These are phyloP conservation scores for Eucalyptus tenuipes DNA, from an alignment of 345 rosid species.

Conservation along the genomic window DNA sequence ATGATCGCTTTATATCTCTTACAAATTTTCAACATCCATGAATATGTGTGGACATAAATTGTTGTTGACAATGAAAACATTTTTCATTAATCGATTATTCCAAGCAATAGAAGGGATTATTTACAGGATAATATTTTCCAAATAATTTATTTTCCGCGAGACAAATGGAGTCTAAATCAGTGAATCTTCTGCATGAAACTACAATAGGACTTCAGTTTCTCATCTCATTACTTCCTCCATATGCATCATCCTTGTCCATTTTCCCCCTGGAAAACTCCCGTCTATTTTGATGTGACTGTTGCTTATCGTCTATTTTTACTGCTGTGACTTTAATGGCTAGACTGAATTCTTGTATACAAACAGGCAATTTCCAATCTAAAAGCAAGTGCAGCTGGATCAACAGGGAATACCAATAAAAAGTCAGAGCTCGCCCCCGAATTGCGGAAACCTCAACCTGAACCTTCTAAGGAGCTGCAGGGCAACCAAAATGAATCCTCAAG, in stretches of 20 bases:
- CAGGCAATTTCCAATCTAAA: conserved; percentile 56
- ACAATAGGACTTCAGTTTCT: neutral
- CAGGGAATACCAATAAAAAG: conserved; percentile 5
- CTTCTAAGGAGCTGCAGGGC: neutral
- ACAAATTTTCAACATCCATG: neutral
- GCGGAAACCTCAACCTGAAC: neutral
- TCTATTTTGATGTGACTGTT: neutral
- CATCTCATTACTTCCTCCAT: neutral
- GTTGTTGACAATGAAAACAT: neutral
- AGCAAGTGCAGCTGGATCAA: conserved; percentile 45
- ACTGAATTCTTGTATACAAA: neutral
- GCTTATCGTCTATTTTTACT: neutral
- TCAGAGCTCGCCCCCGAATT: neutral
- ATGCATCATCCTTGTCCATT: neutral
- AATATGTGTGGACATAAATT: neutral
- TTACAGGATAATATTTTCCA: neutral
- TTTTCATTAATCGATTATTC: neutral
- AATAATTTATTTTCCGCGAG: neutral
- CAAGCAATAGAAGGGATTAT: neutral
- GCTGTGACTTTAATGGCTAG: neutral
- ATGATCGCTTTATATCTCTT: neutral
- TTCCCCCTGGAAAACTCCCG: neutral
- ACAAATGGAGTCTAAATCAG: neutral
- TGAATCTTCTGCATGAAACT: neutral
- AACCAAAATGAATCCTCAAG: conserved; percentile 7